phyloP scores from a whole-genome alignment of 2,329 filamentous ascomycete species.

The Colletotrichum lentis region DNA sequence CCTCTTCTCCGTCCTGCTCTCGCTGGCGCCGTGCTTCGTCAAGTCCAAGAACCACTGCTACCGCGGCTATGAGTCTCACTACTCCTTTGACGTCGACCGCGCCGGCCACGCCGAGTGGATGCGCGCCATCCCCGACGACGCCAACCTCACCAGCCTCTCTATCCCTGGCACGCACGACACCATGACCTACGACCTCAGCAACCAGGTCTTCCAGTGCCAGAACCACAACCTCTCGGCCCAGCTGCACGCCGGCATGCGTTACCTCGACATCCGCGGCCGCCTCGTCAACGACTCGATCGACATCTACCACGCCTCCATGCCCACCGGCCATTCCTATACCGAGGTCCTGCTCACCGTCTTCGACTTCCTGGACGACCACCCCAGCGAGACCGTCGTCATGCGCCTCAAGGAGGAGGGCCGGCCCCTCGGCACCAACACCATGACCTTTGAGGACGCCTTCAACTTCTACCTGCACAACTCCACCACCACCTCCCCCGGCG shows the following conservation, averaged over 20 bases:
- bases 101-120: constrained; percentile 53
- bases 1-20: constrained; percentile 42
- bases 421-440: constrained; percentile 49
- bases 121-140: constrained; percentile 52
- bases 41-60: constrained; percentile 42
- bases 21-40: constrained; percentile 41
- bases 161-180: constrained; percentile 64
- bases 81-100: constrained; percentile 54
- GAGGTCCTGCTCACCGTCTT: constrained; percentile 56
- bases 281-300: constrained; percentile 53
- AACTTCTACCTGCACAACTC: constrained; percentile 50
- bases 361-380: constrained; percentile 55
- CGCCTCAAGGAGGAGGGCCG: constrained; percentile 59
- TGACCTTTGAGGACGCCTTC: constrained; percentile 57
- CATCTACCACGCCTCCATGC: constrained; percentile 57
- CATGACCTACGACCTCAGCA: constrained; percentile 55
- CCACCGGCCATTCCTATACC: constrained; percentile 55
- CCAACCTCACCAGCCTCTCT: constrained; percentile 54
- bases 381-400: constrained; percentile 58
- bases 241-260: constrained; percentile 57
- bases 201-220: constrained; percentile 55
- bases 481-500: constrained; percentile 48
- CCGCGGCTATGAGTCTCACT: constrained; percentile 47
- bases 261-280: constrained; percentile 59
- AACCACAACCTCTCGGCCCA: constrained; percentile 56